Evolutionary conservation across 1,284 basidiomycete species (phyloP).

Genomic region (Pseudozyma pruni): DNA sequence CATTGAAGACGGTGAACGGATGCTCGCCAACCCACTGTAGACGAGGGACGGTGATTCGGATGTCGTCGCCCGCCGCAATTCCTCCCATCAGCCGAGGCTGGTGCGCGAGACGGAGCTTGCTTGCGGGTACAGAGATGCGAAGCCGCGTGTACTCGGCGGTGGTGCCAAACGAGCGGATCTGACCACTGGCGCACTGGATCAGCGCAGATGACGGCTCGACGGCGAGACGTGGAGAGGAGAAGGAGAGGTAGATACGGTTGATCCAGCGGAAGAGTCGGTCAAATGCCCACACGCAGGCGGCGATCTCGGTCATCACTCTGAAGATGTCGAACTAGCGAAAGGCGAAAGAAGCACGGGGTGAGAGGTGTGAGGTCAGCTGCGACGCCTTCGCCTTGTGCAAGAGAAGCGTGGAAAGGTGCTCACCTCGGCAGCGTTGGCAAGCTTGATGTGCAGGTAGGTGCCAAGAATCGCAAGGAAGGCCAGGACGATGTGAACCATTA

Average conservation of each 20-base stretch:
- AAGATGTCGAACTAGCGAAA: conserved; percentile 27
- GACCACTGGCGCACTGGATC: conserved; percentile 16
- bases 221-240: conserved; percentile 9
- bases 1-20: conserved; percentile 49
- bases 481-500: conserved; percentile 60
- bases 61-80: conserved; percentile 42
- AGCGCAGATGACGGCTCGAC: neutral
- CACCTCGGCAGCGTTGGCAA: conserved; percentile 36
- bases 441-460: conserved; percentile 62
- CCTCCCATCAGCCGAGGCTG: conserved; percentile 6
- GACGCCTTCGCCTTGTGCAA: neutral
- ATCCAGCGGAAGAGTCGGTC: conserved; percentile 40
- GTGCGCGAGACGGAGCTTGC: conserved; percentile 17
- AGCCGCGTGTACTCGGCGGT: conserved; percentile 13
- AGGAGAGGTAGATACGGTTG: conserved; percentile 25
- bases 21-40: conserved; percentile 48
- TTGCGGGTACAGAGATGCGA: conserved; percentile 34
- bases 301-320: conserved; percentile 35
- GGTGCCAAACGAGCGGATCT: conserved; percentile 8
- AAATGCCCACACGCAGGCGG: conserved; percentile 38
- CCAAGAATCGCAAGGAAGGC: conserved; percentile 61
- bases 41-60: conserved; percentile 44
- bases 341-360: no score
- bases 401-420: conserved; percentile 6
- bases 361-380: neutral